Evolutionary conservation across 352 stramenopile species (phyloP).

Genomic region (Vaucheria bursata): DNA sequence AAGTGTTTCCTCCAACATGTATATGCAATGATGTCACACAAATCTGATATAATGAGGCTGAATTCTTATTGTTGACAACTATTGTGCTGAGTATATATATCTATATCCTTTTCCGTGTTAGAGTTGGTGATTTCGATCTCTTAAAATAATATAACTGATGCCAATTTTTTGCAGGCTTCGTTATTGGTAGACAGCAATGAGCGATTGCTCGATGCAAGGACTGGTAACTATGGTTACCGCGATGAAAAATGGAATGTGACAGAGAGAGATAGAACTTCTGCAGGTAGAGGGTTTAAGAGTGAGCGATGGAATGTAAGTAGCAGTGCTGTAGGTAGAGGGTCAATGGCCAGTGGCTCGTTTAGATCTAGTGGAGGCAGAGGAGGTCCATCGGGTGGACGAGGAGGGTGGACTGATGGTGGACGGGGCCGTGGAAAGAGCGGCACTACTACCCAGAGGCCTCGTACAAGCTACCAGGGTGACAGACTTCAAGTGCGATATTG

Average conservation of each 20-base stretch:
- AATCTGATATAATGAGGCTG: conserved; percentile 49
- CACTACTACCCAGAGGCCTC: no score
- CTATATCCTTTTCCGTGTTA: neutral
- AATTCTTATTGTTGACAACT: conserved; percentile 35
- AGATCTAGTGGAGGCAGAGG: no score
- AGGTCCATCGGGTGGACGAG: no score
- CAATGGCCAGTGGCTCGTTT: no score
- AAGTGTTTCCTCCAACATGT: conserved; percentile 1
- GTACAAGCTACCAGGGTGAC: no score
- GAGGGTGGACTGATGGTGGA: no score
- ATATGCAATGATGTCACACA: conserved; percentile 26
- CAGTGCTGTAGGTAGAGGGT: no score
- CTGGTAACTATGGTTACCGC: conserved; percentile 49
- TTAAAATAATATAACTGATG: neutral
- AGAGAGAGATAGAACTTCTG: no score
- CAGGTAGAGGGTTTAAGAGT: no score
- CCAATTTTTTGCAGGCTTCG: conserved; percentile 11
- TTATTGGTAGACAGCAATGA: conserved; percentile 68
- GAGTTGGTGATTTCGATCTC: neutral
- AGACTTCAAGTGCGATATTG: no score
- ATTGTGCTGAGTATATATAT: conserved; percentile 25
- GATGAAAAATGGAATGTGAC: conserved; percentile 36
- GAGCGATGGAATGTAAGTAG: no score
- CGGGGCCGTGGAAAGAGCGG: no score
- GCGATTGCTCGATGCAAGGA: conserved; percentile 64